These are phyloP conservation scores for Gentiana dahurica DNA, from an alignment of 257 asterid genomes.

Conservation along the genomic window DNA sequence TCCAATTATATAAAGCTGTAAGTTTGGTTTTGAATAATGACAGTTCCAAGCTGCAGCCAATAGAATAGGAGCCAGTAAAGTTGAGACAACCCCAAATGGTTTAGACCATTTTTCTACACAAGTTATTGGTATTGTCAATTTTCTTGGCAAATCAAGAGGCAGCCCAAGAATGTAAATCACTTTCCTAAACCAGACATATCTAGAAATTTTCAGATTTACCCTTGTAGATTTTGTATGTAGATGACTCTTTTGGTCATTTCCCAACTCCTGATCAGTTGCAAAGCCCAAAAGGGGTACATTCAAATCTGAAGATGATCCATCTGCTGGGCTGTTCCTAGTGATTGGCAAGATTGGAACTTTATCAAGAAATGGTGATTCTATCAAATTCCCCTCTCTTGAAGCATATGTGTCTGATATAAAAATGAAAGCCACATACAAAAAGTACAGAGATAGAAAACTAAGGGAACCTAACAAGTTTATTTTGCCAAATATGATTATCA, in stretches of 20 bases:
- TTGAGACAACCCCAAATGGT: constrained; percentile 11
- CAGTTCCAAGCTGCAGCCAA: constrained; percentile 12
- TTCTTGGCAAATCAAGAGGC: constrained; percentile 19
- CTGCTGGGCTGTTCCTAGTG: neutral
- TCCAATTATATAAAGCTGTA: neutral
- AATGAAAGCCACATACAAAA: constrained; percentile 6
- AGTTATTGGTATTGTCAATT: constrained; percentile 12
- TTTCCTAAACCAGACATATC: neutral
- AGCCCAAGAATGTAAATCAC: constrained; percentile 6
- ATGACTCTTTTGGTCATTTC: neutral
- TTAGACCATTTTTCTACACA: constrained; percentile 16
- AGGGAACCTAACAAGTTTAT: constrained; percentile 22
- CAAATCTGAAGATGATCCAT: constrained; percentile 3
- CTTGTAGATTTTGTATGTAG: neutral
- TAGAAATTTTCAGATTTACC: neutral
- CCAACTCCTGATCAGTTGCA: neutral
- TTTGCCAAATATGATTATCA: constrained; percentile 14
- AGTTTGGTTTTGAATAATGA: constrained; percentile 3
- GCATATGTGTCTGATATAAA: constrained; percentile 5
- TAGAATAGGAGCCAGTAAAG: constrained; percentile 12
- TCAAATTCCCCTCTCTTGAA: neutral
- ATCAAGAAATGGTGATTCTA: neutral
- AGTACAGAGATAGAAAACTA: constrained; percentile 14
- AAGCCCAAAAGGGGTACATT: constrained; percentile 6
- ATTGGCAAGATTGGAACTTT: neutral